A percentile compares a stretch with the other conserved stretches of the same genome.
Conservation (phyloP, 2,329 filamentous ascomycete genomes). For the Neonectria sp. region DNA sequence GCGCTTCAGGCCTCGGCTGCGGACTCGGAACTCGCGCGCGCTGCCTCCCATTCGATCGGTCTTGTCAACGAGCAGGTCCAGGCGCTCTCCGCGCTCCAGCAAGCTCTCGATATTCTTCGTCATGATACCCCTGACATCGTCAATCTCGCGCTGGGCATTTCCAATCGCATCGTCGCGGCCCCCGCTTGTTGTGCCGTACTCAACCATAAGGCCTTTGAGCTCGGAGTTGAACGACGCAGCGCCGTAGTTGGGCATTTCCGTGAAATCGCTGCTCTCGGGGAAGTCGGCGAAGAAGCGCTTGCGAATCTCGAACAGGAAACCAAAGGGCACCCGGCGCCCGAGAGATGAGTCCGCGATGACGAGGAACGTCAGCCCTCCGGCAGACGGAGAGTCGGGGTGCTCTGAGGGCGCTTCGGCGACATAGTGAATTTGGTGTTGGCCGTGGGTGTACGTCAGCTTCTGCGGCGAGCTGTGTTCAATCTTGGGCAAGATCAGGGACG, state of each 20-base stretch:
- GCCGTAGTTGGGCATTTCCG: constrained; percentile 88
- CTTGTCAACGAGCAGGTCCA: constrained; percentile 96
- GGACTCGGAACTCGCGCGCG: constrained; percentile 90
- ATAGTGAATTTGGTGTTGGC: constrained; percentile 95
- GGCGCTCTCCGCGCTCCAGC: constrained; percentile 90
- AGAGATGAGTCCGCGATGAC: constrained; percentile 87
- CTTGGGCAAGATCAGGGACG: constrained; percentile 95
- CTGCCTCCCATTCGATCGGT: constrained; percentile 92
- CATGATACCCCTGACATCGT: constrained; percentile 94
- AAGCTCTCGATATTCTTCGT: constrained; percentile 94
- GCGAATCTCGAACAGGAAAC: constrained; percentile 92
- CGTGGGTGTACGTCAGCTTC: constrained; percentile 95
- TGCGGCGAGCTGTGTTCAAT: constrained; percentile 85
- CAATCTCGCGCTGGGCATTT: constrained; percentile 90
- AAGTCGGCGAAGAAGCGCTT: constrained; percentile 86
- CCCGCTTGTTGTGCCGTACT: constrained; percentile 84
- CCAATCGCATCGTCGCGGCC: constrained; percentile 85
- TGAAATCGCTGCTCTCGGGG: constrained; percentile 78
- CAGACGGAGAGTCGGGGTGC: constrained; percentile 70
- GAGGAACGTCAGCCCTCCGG: constrained; percentile 91
- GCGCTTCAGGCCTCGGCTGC: constrained; percentile 88
- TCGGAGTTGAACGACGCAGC: constrained; percentile 88
- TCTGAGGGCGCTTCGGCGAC: constrained; percentile 86
- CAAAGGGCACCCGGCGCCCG: constrained; percentile 91
- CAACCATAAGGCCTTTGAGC: constrained; percentile 83